A percentile compares a stretch with the other conserved stretches of the same genome.
phyloP scores from a whole-genome alignment of 2,329 filamentous ascomycete genomes.

The Myriosclerotinia curreyana region DNA sequence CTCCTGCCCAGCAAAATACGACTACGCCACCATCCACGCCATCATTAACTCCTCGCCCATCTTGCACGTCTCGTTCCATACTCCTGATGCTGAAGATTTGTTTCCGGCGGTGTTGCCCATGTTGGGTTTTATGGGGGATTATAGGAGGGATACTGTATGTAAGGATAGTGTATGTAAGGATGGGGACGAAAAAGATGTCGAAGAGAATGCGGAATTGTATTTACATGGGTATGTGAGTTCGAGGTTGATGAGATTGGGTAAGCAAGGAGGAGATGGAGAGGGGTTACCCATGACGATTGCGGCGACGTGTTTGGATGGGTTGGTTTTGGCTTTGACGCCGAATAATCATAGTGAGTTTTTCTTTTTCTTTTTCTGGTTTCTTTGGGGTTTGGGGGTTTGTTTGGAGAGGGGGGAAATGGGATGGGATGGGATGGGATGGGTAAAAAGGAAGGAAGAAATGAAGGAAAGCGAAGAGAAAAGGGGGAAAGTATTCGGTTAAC shows the following conservation, averaged over 20 bases:
- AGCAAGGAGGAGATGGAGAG: constrained; percentile 33
- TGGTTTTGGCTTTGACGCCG: constrained; percentile 75
- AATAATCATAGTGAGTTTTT: constrained; percentile 68
- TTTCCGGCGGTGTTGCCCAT: constrained; percentile 64
- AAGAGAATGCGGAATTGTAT: constrained; percentile 71
- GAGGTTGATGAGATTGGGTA: constrained; percentile 61
- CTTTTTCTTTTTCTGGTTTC: not conserved
- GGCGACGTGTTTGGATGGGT: constrained; percentile 72
- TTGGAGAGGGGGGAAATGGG: not conserved
- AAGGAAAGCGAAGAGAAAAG: not conserved
- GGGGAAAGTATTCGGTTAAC: not conserved
- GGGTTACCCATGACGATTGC: constrained; percentile 70
- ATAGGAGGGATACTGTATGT: too few relatives aligned
- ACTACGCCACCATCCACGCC: constrained; percentile 67
- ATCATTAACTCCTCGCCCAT: constrained; percentile 74
- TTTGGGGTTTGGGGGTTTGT: not conserved
- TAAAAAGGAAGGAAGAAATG: not conserved
- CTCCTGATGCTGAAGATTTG: constrained; percentile 50
- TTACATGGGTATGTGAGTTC: constrained; percentile 82
- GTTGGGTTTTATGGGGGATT: constrained; percentile 80
- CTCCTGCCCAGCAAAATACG: constrained; percentile 59
- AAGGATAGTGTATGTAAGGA: too few relatives aligned
- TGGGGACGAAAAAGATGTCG: constrained; percentile 28
- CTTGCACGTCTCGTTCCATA: constrained; percentile 76
- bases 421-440: not conserved